Conservation (phyloP, 1,139 yeast genomes). For the Williopsis jadinii region DNA sequence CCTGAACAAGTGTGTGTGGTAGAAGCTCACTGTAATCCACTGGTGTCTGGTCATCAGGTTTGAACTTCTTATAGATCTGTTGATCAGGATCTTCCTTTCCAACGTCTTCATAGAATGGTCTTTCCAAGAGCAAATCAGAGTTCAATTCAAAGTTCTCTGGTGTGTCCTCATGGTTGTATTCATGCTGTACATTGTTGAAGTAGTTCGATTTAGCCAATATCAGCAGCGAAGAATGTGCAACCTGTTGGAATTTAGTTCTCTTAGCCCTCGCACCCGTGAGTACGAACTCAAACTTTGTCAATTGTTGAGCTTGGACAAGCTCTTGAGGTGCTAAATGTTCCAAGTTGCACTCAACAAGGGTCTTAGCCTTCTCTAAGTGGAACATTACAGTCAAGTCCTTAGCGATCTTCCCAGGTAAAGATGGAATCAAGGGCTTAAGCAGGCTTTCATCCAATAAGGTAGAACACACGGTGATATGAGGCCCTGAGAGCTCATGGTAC, state of each 20-base stretch:
- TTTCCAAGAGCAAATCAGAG: conserved; percentile 76
- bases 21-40: conserved; percentile 35
- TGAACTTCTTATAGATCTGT: conserved; percentile 30
- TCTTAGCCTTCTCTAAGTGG: conserved; percentile 62
- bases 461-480: conserved; percentile 28
- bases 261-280: conserved; percentile 87
- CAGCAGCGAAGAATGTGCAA: conserved; percentile 66
- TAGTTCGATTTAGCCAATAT: conserved; percentile 56
- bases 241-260: conserved; percentile 76
- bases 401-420: conserved; percentile 19
- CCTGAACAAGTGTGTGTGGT: conserved; percentile 55
- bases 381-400: conserved; percentile 39
- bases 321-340: conserved; percentile 50
- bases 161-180: conserved; percentile 16
- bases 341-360: conserved; percentile 51
- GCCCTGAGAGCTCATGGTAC: conserved; percentile 49
- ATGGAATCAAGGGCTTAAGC: conserved; percentile 9
- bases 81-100: conserved; percentile 40
- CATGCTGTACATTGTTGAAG: conserved; percentile 17
- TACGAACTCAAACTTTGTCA: conserved; percentile 56
- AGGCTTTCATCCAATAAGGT: conserved; percentile 22
- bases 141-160: conserved; percentile 59
- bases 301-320: conserved; percentile 43
- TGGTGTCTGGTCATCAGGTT: conserved; percentile 16
- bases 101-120: conserved; percentile 57